A percentile compares a stretch with the other conserved stretches of the same genome.
Evolutionary conservation across 176 grass and related monocot genomes (phyloP).

Genomic region (Triticum turgidum): DNA sequence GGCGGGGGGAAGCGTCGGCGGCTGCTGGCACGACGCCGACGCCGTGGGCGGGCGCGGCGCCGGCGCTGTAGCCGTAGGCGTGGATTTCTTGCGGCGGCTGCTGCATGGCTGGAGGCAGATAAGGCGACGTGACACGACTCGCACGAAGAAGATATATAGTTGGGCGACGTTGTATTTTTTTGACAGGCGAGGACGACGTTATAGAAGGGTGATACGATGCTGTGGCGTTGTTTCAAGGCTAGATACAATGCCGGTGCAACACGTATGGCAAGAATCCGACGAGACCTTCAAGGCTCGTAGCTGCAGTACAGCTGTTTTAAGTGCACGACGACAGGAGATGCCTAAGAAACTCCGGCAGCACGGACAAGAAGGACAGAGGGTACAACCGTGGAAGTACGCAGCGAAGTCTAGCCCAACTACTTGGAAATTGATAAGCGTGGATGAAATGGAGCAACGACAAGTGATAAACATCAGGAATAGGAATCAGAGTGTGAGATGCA

Average conservation of each 20-base stretch:
- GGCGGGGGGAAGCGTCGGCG: neutral
- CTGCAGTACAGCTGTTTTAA: neutral
- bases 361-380: neutral
- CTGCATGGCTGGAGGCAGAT: neutral
- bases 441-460: neutral
- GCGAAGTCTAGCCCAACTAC: neutral
- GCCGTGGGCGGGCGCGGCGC: neutral
- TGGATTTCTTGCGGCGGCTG: neutral
- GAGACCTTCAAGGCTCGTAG: conserved; percentile 6
- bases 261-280: neutral
- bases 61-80: neutral
- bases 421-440: neutral
- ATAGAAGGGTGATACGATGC: neutral
- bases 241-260: neutral
- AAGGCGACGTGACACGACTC: neutral
- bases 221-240: neutral
- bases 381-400: neutral
- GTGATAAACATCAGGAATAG: neutral
- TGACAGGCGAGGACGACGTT: neutral
- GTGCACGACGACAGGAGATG: neutral
- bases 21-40: neutral
- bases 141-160: neutral
- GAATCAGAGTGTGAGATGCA: neutral
- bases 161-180: neutral
- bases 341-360: neutral